A percentile compares a stretch with the other conserved stretches of the same genome.
phyloP scores from a whole-genome alignment of 257 asterid genomes.

The Schizonepeta tenuifolia region DNA sequence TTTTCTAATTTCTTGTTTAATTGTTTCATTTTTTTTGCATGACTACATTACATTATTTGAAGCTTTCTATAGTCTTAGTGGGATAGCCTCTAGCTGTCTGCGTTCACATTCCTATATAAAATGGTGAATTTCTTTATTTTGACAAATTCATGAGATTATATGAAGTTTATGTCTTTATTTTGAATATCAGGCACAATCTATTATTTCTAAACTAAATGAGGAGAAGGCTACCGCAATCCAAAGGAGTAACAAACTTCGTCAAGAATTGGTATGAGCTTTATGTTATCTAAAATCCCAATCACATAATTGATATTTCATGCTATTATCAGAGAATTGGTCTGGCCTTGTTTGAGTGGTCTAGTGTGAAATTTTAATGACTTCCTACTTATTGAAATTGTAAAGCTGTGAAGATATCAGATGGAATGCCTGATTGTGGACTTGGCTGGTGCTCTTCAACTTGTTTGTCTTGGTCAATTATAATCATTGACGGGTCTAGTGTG shows the following conservation, averaged over 20 bases:
- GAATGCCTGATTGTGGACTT: too few species aligned
- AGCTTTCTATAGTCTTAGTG: background rate
- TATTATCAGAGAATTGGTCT: background rate
- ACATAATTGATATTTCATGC: background rate
- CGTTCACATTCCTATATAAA: background rate
- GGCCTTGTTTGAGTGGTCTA: too few species aligned
- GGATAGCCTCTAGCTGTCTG: background rate
- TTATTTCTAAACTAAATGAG: conserved; percentile 11
- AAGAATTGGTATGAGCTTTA: conserved; percentile 10
- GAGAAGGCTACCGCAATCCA: conserved; percentile 5
- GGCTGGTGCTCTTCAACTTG: too few species aligned
- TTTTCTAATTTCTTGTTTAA: background rate
- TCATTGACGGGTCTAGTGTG: too few species aligned
- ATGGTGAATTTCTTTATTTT: background rate
- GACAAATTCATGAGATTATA: background rate
- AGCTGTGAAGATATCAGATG: too few species aligned
- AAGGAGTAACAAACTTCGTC: conserved; percentile 18
- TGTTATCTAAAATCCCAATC: background rate
- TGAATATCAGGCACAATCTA: background rate
- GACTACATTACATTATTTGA: background rate
- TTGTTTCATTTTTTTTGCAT: background rate
- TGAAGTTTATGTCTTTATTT: background rate
- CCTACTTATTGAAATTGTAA: too few species aligned
- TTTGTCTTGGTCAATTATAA: too few species aligned
- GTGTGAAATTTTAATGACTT: too few species aligned